phyloP scores from a whole-genome alignment of 2,329 filamentous ascomycete genomes.

The Diaporthe sp. region DNA sequence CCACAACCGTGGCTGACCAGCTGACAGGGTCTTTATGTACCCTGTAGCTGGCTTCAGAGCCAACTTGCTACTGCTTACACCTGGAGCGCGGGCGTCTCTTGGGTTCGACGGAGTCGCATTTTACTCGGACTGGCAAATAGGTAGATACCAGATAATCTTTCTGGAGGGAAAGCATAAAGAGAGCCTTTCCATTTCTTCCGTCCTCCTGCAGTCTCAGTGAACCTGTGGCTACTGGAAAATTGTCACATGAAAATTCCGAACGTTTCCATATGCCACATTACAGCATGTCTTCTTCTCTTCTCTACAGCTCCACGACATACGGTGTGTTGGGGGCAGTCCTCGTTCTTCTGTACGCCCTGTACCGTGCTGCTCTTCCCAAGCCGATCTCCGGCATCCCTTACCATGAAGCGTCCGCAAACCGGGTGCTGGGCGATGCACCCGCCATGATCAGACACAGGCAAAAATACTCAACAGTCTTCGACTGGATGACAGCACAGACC shows the following conservation, averaged over 20 bases:
- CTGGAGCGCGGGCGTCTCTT: background rate
- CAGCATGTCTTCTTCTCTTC: background rate
- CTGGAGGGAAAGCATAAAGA: background rate
- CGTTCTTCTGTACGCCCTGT: slow-evolving; percentile 20
- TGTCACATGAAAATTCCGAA: background rate
- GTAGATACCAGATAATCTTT: background rate
- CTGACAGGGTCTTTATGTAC: background rate
- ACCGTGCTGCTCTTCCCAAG: slow-evolving; percentile 32
- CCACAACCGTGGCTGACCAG: background rate
- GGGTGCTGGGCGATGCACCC: slow-evolving; percentile 34
- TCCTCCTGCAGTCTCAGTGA: background rate
- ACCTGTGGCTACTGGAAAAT: background rate
- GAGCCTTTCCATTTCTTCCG: background rate
- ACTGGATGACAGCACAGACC: slow-evolving; percentile 29
- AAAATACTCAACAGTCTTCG: slow-evolving; percentile 2
- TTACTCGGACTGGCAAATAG: background rate
- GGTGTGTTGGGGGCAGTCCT: background rate
- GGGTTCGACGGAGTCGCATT: background rate
- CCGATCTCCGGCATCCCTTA: slow-evolving; percentile 36
- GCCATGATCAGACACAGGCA: slow-evolving; percentile 15
- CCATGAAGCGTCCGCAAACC: slow-evolving; percentile 24
- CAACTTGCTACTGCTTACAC: slow-evolving; percentile 10
- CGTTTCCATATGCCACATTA: background rate
- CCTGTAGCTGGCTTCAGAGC: background rate
- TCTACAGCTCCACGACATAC: background rate